Evolutionary conservation across 2,329 filamentous ascomycete species (phyloP), one percentile per base, ranked within the genome.

Genomic region (Aspergillus bombycis): DNA sequence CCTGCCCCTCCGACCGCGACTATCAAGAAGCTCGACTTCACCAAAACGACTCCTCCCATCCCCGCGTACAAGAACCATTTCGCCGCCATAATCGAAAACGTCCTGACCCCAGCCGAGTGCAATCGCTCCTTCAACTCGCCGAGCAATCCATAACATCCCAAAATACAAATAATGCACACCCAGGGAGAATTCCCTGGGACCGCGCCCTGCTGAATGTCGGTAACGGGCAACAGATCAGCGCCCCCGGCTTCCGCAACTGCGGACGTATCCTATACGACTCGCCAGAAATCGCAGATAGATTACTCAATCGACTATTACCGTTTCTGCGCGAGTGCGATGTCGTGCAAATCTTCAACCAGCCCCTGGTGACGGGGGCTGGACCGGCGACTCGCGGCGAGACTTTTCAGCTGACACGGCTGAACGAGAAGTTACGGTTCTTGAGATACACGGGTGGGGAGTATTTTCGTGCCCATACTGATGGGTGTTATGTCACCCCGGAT

Each of bases 241-340:
- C 82, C 2, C 79, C 84, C 1, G 82, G 86, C 19, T 86, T 86
- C 59, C 83, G 92, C 14, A 89, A 91, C 65, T 89, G 89, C 70
- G 89, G 89, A 26, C 84, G 91, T 6, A 91, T 94, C 67, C 89
- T 95, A 67, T 92, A 89, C 86, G 90, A 94, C 72, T 78, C 85
- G 11, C 80, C 83, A 57, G 84, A 85, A 1, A 69, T 94, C 2
- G 88, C 87, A 0, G 82, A 85, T 36, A 84, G 86, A n/a, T 70
- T 95, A 0, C 89, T 89, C 84, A 80, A 78, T 46, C 83, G 91
- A 12, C 74, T 86, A n/a, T 74, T 77, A 63, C 77, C 77, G 6
- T 75, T 77, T n/a, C 68, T 87, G 21, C 77, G 78, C 0, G 80
- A 83, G 23, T 85, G 89, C 4, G 74, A 77, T 16, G 72, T 82